Conservation (phyloP, 495 filamentous ascomycete species). For the Hypoxylon trugodes region DNA sequence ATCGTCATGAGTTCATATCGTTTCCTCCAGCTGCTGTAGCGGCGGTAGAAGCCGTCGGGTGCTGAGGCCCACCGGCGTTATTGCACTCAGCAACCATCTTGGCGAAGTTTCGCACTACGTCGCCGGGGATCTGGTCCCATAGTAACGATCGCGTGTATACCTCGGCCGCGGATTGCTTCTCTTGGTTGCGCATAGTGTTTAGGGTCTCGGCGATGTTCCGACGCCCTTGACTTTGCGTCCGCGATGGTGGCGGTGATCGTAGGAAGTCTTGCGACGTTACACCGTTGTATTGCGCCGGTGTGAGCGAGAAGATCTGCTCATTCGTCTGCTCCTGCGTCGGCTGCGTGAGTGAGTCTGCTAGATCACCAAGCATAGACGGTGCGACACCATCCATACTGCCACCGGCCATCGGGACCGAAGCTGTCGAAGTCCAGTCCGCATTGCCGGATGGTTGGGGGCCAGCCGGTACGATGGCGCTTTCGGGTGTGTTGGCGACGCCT, state of each 20-base stretch:
- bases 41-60: too few relatives aligned
- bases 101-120: conserved; percentile 92
- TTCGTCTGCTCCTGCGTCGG: conserved; percentile 87
- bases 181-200: conserved; percentile 74
- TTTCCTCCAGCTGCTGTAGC: too few relatives aligned
- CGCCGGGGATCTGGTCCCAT: conserved; percentile 91
- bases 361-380: conserved; percentile 74
- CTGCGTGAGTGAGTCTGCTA: conserved; percentile 76
- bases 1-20: conserved; percentile 51
- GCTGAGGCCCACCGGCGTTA: conserved; percentile 42
- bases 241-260: conserved; percentile 55
- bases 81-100: conserved; percentile 78
- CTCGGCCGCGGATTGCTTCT: conserved; percentile 75
- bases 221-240: conserved; percentile 63
- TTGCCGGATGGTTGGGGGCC: conserved; percentile 61
- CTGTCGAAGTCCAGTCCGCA: conserved; percentile 55
- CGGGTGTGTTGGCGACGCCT: conserved; percentile 61
- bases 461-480: conserved; percentile 55
- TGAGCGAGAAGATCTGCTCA: conserved; percentile 87
- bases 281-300: conserved; percentile 87
- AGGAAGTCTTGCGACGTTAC: conserved; percentile 77
- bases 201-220: conserved; percentile 85
- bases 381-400: conserved; percentile 62
- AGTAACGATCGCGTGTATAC: conserved; percentile 93
- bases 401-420: conserved; percentile 60